phyloP scores from a whole-genome alignment of 139 green algal species.

The Tetraselmis striata region DNA sequence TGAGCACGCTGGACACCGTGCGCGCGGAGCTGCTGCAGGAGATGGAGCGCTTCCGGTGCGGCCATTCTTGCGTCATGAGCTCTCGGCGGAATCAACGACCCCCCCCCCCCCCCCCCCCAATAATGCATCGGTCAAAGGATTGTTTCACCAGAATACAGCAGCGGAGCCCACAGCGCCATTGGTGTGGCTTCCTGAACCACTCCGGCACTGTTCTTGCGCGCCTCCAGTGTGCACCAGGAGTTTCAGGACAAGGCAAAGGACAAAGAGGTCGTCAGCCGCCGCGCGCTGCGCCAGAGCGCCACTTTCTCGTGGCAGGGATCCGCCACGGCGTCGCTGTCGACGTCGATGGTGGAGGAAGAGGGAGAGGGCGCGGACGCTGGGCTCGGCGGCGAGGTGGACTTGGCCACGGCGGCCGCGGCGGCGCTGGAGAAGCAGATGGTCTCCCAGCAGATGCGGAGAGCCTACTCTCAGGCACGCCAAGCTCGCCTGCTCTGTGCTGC shows the following conservation, averaged over 20 bases:
- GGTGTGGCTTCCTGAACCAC: too few species aligned
- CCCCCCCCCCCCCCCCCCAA: neutral
- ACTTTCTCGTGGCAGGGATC: too few species aligned
- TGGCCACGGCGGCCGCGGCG: neutral
- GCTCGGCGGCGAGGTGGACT: neutral
- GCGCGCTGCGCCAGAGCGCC: too few species aligned
- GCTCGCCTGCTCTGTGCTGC: too few species aligned
- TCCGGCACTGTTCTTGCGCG: too few species aligned
- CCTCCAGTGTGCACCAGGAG: too few species aligned
- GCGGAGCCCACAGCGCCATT: neutral
- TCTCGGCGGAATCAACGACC: too few species aligned
- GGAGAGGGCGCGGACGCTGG: neutral
- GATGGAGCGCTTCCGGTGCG: neutral
- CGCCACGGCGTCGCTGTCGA: neutral
- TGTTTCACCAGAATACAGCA: neutral
- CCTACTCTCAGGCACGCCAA: too few species aligned
- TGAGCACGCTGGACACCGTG: neutral
- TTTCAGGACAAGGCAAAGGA: too few species aligned
- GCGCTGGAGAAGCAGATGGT: neutral
- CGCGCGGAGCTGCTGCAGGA: neutral
- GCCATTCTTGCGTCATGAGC: too few species aligned
- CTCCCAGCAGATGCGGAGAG: too few species aligned
- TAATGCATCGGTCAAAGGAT: neutral
- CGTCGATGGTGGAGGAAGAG: neutral
- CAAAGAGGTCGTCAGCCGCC: too few species aligned